Base-by-base conservation (phyloP, 805 yeast genomes). In the Candida argentea region DNA sequence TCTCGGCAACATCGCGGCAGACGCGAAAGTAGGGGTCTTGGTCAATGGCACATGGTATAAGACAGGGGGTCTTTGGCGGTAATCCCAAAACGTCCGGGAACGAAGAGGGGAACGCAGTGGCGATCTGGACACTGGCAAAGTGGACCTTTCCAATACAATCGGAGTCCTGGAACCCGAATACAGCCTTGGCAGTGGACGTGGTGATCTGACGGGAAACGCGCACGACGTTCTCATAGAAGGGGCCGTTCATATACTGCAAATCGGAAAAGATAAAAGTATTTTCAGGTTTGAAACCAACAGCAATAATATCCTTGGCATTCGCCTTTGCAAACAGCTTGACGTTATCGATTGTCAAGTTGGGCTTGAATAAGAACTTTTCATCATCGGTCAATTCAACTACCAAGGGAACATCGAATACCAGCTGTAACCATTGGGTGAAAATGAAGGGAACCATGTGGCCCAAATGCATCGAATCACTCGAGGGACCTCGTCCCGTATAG, bases 1-100 rank as follows among this genome's bases (percentile, higher is more conserved):
- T 91, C 47, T 77, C 86, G 7, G 98, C 96, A 40, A 91, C 98
- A 53, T 91, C 98, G 60, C 98, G 73, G 57, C 95, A 84, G 14
- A 91, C 93, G 58, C 98, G 73, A 66, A 91, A 91, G 57, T 91
- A 91, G 17, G 98, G 97, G 56, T 91, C 98, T 65, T 89, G 98
- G 54, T 91, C 98, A 52, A 91, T 91, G 26, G 98, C 98, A 68
- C 98, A 91, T 22, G 98, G 98, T 55, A 91, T 91, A 55, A 91
- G 66, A 57, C 95, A 85, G 37, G 95, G 97, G 0, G 96, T 85
- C 62, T 87, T 91, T 27, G 76, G 65, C 25, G 93, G 84, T 45
- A 78, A 59, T 5, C 84, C 95, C 43, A 91, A 70, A 14, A 91
- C 81, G 38, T 79, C 94, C 3, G 97, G 98, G 71, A 84, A 91